Conservation (phyloP, 1,284 basidiomycete genomes). For the Ustilago cynodontis region DNA sequence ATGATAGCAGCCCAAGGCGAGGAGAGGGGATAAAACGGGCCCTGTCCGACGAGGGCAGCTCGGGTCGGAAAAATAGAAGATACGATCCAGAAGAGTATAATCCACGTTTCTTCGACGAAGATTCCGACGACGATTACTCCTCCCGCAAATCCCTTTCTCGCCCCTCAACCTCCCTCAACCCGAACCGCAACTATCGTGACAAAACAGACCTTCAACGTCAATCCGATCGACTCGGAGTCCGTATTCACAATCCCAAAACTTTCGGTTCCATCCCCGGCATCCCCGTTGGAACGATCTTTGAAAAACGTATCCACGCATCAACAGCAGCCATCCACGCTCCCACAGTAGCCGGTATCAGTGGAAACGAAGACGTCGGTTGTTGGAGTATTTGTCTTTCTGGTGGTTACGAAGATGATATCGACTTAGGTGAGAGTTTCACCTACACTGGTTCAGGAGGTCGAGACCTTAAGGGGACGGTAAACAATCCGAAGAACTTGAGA, state of each 20-base stretch:
- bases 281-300: constrained; percentile 46
- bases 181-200: no score
- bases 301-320: constrained; percentile 48
- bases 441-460: constrained; percentile 77
- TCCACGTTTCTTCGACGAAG: neutral
- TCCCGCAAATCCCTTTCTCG: neutral
- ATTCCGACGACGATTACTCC: constrained; percentile 19
- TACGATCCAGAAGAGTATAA: neutral
- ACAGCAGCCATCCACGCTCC: constrained; percentile 72
- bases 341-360: constrained; percentile 81
- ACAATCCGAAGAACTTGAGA: constrained; percentile 80
- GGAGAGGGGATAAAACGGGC: constrained; percentile 14
- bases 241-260: constrained; percentile 51
- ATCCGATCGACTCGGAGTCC: constrained; percentile 34
- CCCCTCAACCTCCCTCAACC: constrained; percentile 12
- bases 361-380: constrained; percentile 76
- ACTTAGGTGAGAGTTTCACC: constrained; percentile 82
- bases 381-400: constrained; percentile 84
- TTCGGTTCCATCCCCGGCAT: constrained; percentile 70
- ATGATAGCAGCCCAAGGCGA: neutral
- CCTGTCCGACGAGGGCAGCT: neutral
- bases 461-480: constrained; percentile 82
- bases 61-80: neutral
- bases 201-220: no score
- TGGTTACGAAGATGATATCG: constrained; percentile 83